Evolutionary conservation across 2,329 filamentous ascomycete species (phyloP), one percentile per base, ranked within the genome.

Genomic region (Colletotrichum sp.): DNA sequence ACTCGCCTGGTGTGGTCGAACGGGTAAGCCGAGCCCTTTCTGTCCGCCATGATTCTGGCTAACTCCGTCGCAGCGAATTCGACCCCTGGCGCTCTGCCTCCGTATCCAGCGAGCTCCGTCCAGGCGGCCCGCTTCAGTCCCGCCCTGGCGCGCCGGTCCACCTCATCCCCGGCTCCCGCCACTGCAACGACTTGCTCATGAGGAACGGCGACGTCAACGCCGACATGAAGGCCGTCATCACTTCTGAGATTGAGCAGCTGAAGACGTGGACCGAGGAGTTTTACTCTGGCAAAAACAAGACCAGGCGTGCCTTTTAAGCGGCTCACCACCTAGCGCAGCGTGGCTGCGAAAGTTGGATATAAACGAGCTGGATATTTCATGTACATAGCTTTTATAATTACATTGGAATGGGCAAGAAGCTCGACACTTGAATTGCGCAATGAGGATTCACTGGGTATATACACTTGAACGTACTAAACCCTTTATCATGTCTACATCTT

Each of bases 71-170:
- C n/a, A 76, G 74, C 58, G 85, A 91, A 81, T 89, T 85, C 71
- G 91, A 93, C 80, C 91, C 91, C 8, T 93, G 91, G 91, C 85
- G 88, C 39, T 87, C 89, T 6, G 86, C 88, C 0, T 87, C 87
- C 6, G 87, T 93, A 1, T 88, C 87, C 1, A 89, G 89, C 22
- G 84, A 86, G 30, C 87, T 88, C 79, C 85, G 91, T 25, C 89
- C 90, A 0, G 89, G 87, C 8, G 91, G 91, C 0, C 89, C 90
- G 2, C 80, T 92, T 18, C 16, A 81, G 70, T 87, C 87, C 13
- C 90, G 87, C 0, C 30, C 80, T 1, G 79, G 87, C 30, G 85
- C 86, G 1, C 91, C 91, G 1, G 84, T 92, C 13, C 85, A 88
- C 69, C 78, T 93, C 25, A 88, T 93, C 61, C 87, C 88, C 1